These are phyloP conservation scores for Neonectria hederae DNA, from an alignment of 2,329 filamentous ascomycete genomes.

Conservation along the genomic window DNA sequence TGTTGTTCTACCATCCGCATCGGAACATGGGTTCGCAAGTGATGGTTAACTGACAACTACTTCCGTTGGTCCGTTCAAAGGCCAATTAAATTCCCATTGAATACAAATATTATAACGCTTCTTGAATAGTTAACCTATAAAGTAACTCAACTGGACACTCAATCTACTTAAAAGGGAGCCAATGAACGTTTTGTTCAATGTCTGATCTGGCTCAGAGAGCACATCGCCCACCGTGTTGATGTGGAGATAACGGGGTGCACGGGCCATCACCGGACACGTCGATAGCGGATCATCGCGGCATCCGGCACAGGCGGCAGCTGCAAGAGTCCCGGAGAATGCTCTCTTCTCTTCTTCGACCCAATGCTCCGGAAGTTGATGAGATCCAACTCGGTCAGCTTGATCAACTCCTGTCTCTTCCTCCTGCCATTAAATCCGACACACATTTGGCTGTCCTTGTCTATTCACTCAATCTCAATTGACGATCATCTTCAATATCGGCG, in stretches of 20 bases:
- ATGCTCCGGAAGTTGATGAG: slow-evolving; percentile 1
- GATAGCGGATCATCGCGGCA: slow-evolving; percentile 20
- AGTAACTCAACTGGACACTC: neutral
- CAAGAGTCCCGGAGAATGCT: neutral
- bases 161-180: neutral
- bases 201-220: neutral
- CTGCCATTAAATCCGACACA: neutral
- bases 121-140: neutral
- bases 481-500: neutral
- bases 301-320: slow-evolving; percentile 13
- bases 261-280: slow-evolving; percentile 4
- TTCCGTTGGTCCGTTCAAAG: neutral
- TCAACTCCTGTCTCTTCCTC: neutral
- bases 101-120: too few species aligned
- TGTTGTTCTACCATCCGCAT: neutral
- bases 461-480: slow-evolving; percentile 10
- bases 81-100: neutral
- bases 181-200: neutral
- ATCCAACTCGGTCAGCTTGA: neutral
- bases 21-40: neutral
- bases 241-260: slow-evolving; percentile 11
- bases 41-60: neutral
- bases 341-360: neutral
- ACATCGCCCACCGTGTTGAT: neutral
- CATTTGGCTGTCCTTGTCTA: neutral